These are phyloP conservation scores for Fusarium sp. DNA, from an alignment of 2,329 filamentous ascomycete species.

Conservation along the genomic window DNA sequence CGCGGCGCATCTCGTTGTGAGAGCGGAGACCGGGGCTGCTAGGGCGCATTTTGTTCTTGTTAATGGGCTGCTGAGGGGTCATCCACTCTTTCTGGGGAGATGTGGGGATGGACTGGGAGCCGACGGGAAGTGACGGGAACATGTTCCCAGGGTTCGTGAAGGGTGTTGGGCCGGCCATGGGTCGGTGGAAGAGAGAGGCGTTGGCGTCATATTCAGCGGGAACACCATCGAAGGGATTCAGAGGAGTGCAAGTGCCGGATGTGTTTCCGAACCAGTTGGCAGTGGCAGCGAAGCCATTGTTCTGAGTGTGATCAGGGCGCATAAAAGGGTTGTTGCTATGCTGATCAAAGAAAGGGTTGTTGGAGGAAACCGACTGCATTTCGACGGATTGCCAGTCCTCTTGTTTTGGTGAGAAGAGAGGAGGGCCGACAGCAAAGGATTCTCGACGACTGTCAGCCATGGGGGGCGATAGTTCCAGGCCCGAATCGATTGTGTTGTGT, in stretches of 20 bases:
- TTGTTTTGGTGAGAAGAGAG: constrained; percentile 72
- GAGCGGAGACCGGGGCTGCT: constrained; percentile 76
- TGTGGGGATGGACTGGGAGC: constrained; percentile 60
- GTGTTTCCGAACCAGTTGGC: constrained; percentile 60
- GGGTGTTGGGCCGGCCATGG: constrained; percentile 63
- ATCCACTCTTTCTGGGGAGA: constrained; percentile 70
- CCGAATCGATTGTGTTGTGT: constrained; percentile 67
- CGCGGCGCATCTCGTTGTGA: constrained; percentile 79
- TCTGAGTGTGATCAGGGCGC: constrained; percentile 65
- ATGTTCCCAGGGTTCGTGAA: constrained; percentile 65
- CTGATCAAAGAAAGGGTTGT: constrained; percentile 69
- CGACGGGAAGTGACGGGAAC: constrained; percentile 61
- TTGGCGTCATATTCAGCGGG: constrained; percentile 65
- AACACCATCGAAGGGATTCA: constrained; percentile 70
- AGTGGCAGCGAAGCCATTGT: constrained; percentile 52
- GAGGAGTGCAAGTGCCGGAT: constrained; percentile 76
- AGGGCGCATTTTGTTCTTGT: constrained; percentile 68
- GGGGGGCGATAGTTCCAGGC: constrained; percentile 69
- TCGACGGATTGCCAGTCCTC: constrained; percentile 72
- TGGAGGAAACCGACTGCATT: constrained; percentile 71
- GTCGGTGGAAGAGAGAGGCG: constrained; percentile 62
- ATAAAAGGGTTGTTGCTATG: constrained; percentile 73
- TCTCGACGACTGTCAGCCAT: constrained; percentile 71
- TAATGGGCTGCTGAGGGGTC: constrained; percentile 58
- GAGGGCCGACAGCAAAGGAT: constrained; percentile 65